Conservation (phyloP, 2,329 filamentous ascomycete species). For the Colletotrichum godetiae region DNA sequence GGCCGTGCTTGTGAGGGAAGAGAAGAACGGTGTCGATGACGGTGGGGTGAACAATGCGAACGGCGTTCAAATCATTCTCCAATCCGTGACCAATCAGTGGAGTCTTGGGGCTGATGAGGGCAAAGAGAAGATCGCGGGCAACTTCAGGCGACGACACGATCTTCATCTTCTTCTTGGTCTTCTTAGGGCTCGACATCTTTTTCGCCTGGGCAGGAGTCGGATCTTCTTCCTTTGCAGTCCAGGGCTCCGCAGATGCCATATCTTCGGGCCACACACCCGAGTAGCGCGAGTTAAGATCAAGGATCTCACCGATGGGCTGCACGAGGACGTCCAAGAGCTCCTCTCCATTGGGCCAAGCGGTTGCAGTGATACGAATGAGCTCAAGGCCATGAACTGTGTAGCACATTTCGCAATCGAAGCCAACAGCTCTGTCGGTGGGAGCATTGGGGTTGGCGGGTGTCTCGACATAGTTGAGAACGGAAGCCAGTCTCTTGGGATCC, state of each 20-base stretch:
- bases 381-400: conserved; percentile 92
- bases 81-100: conserved; percentile 92
- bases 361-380: conserved; percentile 88
- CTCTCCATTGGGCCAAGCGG: conserved; percentile 84
- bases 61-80: conserved; percentile 92
- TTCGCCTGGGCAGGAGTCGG: conserved; percentile 35
- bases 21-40: conserved; percentile 89
- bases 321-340: conserved; percentile 87
- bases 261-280: conserved; percentile 88
- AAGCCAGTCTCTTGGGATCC: conserved; percentile 79
- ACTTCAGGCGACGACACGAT: conserved; percentile 80
- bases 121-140: conserved; percentile 83
- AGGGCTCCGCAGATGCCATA: conserved; percentile 75
- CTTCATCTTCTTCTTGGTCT: conserved; percentile 62
- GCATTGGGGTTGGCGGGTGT: conserved; percentile 75
- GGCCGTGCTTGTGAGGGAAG: conserved; percentile 80
- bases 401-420: conserved; percentile 98
- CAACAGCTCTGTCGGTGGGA: conserved; percentile 71
- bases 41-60: conserved; percentile 85
- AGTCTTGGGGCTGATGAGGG: conserved; percentile 78
- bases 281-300: conserved; percentile 93
- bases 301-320: conserved; percentile 81
- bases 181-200: conserved; percentile 37
- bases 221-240: conserved; percentile 46
- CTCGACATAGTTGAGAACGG: conserved; percentile 80